Evolutionary conservation across 2,329 filamentous ascomycete genomes (phyloP), one percentile per base, ranked within the genome.

Genomic region (Macroventuria anomochaeta): DNA sequence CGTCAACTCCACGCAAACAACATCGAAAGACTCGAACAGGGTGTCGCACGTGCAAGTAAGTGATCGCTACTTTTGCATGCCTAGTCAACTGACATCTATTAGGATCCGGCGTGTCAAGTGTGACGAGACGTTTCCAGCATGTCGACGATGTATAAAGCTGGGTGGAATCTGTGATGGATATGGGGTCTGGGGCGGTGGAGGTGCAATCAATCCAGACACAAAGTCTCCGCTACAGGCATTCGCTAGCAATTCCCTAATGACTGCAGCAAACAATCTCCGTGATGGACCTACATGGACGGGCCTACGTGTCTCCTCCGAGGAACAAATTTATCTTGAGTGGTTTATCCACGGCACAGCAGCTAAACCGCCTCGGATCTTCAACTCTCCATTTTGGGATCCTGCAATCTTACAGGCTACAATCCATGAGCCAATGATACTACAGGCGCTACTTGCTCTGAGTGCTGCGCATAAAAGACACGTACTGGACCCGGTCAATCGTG

Each of bases 161-260:
- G 73, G 73, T 7, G 69, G 74, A 4, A 65, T 67, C 37, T 77
- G 75, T 51, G 75, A 79, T 43, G 77, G 78, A 12, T 79, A 79
- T 55, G 81, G 74, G 56, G 66, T 79, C 33, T 75, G 74, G 74
- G 74, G 75, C 20, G 72, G 75, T 3, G 72, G 69, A 8, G 73
- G 74, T 53, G 53, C 17, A 58, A 60, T 39, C 41, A 37, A 38
- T 17, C 42, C 31, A 32, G 32, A 52, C 12, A 17, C 21, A 5
- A 28, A 10, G 13, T 3, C 11, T n/a, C 17, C 20, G 5, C 8
- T 34, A 32, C 26, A 1, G n/a, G 7, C 11, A 34, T 18, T 15
- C 8, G 7, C 28, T 5, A 41, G 5, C 5, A 15, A 18, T 4
- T 3, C 12, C n/a, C 5, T 29, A 6, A 8, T 11, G 6, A 4